phyloP scores from a whole-genome alignment of 495 filamentous ascomycete species.

The Daldinia childiae region DNA sequence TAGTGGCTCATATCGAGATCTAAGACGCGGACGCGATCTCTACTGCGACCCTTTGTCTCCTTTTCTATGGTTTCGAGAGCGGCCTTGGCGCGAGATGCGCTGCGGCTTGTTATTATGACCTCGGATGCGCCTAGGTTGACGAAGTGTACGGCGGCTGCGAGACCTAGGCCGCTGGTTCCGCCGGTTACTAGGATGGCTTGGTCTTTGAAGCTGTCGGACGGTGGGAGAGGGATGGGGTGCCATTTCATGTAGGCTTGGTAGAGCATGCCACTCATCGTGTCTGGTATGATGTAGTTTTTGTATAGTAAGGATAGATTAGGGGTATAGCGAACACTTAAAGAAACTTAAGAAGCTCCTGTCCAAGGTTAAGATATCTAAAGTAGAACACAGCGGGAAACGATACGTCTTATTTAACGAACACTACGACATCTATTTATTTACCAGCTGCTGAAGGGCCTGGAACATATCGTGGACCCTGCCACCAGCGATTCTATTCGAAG shows the following conservation, averaged over 20 bases:
- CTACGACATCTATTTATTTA: neutral
- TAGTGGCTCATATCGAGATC: slow-evolving; percentile 62
- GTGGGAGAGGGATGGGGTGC: slow-evolving; percentile 40
- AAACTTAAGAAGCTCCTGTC: neutral
- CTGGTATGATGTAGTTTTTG: neutral
- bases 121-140: slow-evolving; percentile 51
- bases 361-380: neutral
- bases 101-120: slow-evolving; percentile 58
- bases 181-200: slow-evolving; percentile 61
- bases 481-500: neutral
- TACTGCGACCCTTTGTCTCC: neutral
- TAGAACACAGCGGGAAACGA: neutral
- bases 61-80: neutral
- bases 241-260: neutral
- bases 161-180: slow-evolving; percentile 60
- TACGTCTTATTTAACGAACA: neutral
- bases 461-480: neutral
- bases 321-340: neutral
- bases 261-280: neutral
- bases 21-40: slow-evolving; percentile 54
- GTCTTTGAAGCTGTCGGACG: slow-evolving; percentile 27
- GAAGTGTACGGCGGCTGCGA: slow-evolving; percentile 57
- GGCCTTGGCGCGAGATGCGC: slow-evolving; percentile 48
- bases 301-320: neutral
- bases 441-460: neutral